phyloP scores from a whole-genome alignment of 495 filamentous ascomycete species.

The Daldinia childiae region DNA sequence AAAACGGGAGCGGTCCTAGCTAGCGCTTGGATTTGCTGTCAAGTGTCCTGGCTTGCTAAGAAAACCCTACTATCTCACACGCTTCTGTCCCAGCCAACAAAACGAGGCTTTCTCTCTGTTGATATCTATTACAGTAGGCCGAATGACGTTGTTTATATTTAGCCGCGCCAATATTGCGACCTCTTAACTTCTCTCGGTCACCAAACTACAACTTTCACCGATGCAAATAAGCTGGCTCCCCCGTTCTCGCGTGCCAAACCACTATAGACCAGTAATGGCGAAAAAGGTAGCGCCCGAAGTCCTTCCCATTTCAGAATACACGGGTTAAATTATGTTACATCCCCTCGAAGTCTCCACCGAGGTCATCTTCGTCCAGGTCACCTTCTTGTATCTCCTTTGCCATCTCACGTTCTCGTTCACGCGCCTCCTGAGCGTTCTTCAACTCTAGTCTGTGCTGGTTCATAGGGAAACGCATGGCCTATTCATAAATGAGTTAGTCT shows the following conservation, averaged over 20 bases:
- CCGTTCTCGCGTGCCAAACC: conserved; percentile 14
- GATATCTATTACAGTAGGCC: conserved; percentile 42
- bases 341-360: conserved; percentile 95
- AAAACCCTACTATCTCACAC: conserved; percentile 5
- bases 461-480: conserved; percentile 99
- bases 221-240: conserved; percentile 12
- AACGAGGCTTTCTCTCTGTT: conserved; percentile 15
- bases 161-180: conserved; percentile 9
- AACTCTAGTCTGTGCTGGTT: conserved; percentile 98
- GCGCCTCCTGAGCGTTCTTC: conserved; percentile 96
- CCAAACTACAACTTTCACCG: conserved; percentile 33
- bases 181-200: conserved; percentile 23
- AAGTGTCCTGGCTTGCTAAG: conserved; percentile 10
- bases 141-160: conserved; percentile 37
- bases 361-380: conserved; percentile 96
- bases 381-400: conserved; percentile 99
- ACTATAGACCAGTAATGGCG: conserved; percentile 13
- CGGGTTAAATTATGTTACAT: conserved; percentile 68
- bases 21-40: conserved; percentile 1
- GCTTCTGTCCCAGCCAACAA: conserved; percentile 15
- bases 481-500: conserved; percentile 25
- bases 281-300: conserved; percentile 20
- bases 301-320: conserved; percentile 46
- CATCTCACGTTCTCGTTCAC: conserved; percentile 93
- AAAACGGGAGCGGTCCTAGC: conserved; percentile 2